phyloP scores from a whole-genome alignment of 257 asterid genomes.

The Fraxinus quadrangulata region DNA sequence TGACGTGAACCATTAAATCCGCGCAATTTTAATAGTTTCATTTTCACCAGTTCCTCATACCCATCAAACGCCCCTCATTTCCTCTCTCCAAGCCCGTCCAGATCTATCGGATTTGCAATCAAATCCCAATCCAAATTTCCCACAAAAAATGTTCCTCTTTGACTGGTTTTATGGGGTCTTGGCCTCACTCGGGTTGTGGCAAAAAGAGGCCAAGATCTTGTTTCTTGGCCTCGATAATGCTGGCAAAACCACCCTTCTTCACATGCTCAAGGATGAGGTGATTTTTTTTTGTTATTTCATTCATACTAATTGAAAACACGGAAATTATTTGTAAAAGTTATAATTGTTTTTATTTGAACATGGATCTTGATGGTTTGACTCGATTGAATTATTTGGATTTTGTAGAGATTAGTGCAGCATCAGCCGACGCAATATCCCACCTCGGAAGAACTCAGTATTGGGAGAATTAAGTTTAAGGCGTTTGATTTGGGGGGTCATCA shows the following conservation, averaged over 20 bases:
- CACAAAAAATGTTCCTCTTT: neutral
- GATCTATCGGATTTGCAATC: neutral
- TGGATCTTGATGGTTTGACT: neutral
- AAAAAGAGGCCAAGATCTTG: slow-evolving; percentile 1
- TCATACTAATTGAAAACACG: neutral
- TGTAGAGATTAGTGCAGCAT: slow-evolving; percentile 1
- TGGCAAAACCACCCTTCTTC: slow-evolving; percentile 1
- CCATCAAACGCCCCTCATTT: too few species aligned
- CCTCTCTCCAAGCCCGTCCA: neutral
- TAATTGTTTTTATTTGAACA: neutral
- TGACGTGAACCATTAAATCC: too few species aligned
- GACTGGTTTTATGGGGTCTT: neutral
- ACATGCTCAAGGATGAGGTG: neutral
- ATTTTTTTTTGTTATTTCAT: neutral
- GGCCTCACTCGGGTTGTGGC: neutral
- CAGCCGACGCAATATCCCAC: slow-evolving; percentile 2
- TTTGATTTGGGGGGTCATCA: slow-evolving; percentile 2
- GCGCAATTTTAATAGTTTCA: too few species aligned
- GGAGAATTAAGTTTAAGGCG: neutral
- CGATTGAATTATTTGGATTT: neutral
- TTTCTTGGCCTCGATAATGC: neutral
- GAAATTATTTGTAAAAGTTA: neutral
- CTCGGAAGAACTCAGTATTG: neutral
- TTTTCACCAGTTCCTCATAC: too few species aligned
- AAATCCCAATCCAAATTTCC: neutral